phyloP scores from a whole-genome alignment of 305 asterid genomes.

The Fraxinus baroniana region DNA sequence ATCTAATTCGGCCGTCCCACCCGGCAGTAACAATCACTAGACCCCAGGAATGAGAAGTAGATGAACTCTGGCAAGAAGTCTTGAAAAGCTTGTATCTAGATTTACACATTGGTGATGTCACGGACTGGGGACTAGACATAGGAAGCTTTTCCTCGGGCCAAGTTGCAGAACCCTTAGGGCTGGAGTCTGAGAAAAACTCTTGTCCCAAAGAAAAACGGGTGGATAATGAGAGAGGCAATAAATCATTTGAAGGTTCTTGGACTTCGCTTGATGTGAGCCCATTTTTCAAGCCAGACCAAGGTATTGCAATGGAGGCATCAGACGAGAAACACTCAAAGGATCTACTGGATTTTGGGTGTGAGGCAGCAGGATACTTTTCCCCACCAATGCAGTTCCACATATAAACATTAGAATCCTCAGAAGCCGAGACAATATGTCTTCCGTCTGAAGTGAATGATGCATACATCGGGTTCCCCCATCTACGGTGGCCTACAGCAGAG shows the following conservation, averaged over 20 bases:
- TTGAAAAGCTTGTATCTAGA: constrained; percentile 64
- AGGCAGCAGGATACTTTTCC: constrained; percentile 26
- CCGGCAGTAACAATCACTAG: constrained; percentile 80
- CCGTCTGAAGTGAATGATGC: constrained; percentile 47
- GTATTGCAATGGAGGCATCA: constrained; percentile 73
- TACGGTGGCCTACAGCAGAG: constrained; percentile 33
- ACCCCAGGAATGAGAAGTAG: constrained; percentile 71
- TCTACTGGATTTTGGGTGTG: constrained; percentile 40
- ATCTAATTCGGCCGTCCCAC: constrained; percentile 79
- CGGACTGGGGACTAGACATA: constrained; percentile 29
- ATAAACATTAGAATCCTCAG: constrained; percentile 43
- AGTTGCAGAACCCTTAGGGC: constrained; percentile 76
- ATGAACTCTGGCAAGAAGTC: constrained; percentile 63
- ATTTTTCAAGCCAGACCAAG: constrained; percentile 70
- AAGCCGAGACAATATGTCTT: constrained; percentile 38
- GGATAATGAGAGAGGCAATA: constrained; percentile 53
- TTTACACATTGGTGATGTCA: constrained; percentile 46
- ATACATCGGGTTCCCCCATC: constrained; percentile 28
- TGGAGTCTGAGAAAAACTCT: constrained; percentile 56
- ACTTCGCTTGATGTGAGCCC: constrained; percentile 22
- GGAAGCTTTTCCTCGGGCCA: constrained; percentile 99
- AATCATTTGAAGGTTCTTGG: constrained; percentile 23
- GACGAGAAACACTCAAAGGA: constrained; percentile 68
- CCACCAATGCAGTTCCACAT: constrained; percentile 51
- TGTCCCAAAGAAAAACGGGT: constrained; percentile 54